Base-by-base conservation (phyloP, 805 yeast genomes). In the Candida golubevii region DNA sequence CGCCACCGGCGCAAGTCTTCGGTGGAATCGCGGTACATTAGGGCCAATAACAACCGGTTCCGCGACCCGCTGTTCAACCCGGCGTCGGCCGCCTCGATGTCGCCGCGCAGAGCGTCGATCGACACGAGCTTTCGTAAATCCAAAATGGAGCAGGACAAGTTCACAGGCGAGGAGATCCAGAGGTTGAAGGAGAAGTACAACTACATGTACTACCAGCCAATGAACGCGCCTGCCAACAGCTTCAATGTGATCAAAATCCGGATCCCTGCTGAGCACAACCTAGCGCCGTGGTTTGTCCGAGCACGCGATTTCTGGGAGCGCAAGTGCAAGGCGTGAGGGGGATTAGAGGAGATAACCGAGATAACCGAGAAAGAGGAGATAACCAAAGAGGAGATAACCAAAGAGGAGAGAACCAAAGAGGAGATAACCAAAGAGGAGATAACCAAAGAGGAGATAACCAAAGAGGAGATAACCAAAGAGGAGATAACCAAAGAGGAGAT, bases 211-310 rank as follows among this genome's bases (percentile, higher is more conserved):
- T 77, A 79, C 50, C 72, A 69, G 53, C 69, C 71, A 42, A 55
- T 63, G 38, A 62, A 65, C 40, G 60, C 66, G 47, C 54, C 59
- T 61, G 26, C 58, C 50, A 67, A 63, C 36, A 65, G 66, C 49
- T 69, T 67, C n/a, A 65, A 67, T 13, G 58, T 60, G 28, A 63
- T 77, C 33, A 67, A 65, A 51, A 57, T 80, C 42, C 67, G 66
- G 40, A 70, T 85, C 7, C 95, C 96, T 0, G 66, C 73, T 8
- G 88, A 82, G 40, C 63, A 70, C 10, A 68, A 74, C 34, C 67
- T 88, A n/a, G 95, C 96, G 0, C 67, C 59, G 1, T 88, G 97
- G 97, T 86, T 87, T 54, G 68, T 68, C 15, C 61, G 66, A 28
- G 85, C 85, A 46, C 62, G 90, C 46, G 76, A 80, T 48, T 57